Conservation (phyloP, 1,284 basidiomycete species). For the Garcileccinum viscosum region DNA sequence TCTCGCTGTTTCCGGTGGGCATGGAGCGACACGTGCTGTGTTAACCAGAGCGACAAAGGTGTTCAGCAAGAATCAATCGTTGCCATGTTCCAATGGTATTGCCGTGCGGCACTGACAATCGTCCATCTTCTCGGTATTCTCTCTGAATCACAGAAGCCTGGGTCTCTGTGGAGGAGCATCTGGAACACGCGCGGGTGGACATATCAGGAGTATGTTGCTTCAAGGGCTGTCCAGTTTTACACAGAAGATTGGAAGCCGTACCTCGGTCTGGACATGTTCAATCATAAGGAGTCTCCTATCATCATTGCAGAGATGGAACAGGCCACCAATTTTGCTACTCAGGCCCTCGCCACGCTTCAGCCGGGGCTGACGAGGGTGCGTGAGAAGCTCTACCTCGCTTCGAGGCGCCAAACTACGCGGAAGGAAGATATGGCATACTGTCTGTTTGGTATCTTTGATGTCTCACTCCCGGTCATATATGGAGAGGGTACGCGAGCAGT, state of each 20-base stretch:
- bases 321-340: not conserved
- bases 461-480: not conserved
- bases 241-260: not conserved
- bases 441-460: not conserved
- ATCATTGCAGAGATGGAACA: not conserved
- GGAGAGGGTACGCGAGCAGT: not conserved
- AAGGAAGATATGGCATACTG: not conserved
- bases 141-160: not conserved
- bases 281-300: not conserved
- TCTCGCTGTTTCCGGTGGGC: not conserved
- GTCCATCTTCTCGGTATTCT: not conserved
- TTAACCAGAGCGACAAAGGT: not conserved
- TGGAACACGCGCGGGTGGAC: not conserved
- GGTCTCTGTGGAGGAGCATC: not conserved
- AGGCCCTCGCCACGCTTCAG: not conserved
- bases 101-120: not conserved
- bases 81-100: not conserved
- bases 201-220: not conserved
- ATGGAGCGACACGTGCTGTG: not conserved
- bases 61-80: not conserved
- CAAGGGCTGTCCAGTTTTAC: not conserved
- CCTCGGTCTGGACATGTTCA: not conserved
- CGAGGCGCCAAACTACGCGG: not conserved
- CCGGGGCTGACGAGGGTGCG: not conserved
- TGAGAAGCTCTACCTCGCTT: not conserved